A percentile compares a stretch with the other conserved stretches of the same genome.
phyloP scores from a whole-genome alignment of 768 basidiomycete species.

The Dioszegia crocea region DNA sequence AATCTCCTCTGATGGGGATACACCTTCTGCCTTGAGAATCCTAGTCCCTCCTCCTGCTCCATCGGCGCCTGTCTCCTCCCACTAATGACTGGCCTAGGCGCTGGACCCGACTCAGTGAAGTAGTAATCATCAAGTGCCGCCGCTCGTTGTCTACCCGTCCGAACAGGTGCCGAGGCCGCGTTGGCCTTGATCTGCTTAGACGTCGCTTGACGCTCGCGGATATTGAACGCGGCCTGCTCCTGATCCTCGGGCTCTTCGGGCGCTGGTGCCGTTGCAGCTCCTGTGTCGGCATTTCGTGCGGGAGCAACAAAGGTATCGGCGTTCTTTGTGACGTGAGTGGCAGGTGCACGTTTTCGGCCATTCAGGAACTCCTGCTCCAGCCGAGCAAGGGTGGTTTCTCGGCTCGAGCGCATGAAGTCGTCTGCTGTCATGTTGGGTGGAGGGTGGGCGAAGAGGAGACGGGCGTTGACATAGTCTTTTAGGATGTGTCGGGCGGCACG shows the following conservation, averaged over 20 bases:
- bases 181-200: constrained; percentile 32
- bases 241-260: background rate
- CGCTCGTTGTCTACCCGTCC: constrained; percentile 51
- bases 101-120: constrained; percentile 62
- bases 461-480: constrained; percentile 96
- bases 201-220: constrained; percentile 53
- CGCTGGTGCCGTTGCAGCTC: constrained; percentile 14
- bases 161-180: constrained; percentile 45
- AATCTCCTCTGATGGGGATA: constrained; percentile 83
- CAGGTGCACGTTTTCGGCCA: constrained; percentile 84
- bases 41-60: constrained; percentile 57
- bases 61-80: constrained; percentile 47
- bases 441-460: constrained; percentile 85
- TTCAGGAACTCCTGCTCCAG: constrained; percentile 51
- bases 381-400: constrained; percentile 58
- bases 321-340: constrained; percentile 74
- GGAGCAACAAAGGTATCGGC: constrained; percentile 73
- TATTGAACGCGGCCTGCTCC: background rate
- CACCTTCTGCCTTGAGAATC: constrained; percentile 60
- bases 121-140: constrained; percentile 74
- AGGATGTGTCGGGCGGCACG: constrained; percentile 84
- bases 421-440: constrained; percentile 62
- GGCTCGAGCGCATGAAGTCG: constrained; percentile 70
- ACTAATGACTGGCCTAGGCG: constrained; percentile 63
- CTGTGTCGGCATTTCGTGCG: constrained; percentile 40